phyloP scores from a whole-genome alignment of 805 yeast species.

The Candida orba region DNA sequence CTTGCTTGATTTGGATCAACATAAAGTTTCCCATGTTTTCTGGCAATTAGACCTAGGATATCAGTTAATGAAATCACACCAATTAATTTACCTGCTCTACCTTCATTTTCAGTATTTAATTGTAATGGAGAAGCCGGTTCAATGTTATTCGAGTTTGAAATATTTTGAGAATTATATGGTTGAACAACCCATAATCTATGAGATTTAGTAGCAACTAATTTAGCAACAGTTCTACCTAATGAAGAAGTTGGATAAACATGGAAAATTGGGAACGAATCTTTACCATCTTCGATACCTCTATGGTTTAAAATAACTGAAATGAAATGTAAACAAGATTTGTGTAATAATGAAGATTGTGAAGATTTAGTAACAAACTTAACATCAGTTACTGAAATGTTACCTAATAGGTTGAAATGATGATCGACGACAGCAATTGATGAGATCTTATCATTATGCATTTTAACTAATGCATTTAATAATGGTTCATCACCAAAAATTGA shows the following conservation, averaged over 20 bases:
- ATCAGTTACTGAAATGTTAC: constrained; percentile 92
- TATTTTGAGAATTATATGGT: constrained; percentile 31
- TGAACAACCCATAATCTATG: constrained; percentile 86
- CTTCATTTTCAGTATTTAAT: constrained; percentile 32
- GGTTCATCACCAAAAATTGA: constrained; percentile 83
- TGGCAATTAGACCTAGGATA: constrained; percentile 73
- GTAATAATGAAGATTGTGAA: constrained; percentile 76
- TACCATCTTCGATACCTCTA: constrained; percentile 89
- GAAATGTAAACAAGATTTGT: constrained; percentile 80
- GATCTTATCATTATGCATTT: constrained; percentile 78
- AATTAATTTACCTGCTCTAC: constrained; percentile 71
- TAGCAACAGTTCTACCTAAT: constrained; percentile 84
- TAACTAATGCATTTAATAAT: constrained; percentile 76
- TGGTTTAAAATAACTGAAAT: constrained; percentile 77
- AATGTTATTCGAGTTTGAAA: constrained; percentile 15
- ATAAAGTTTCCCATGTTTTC: constrained; percentile 51
- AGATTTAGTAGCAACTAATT: constrained; percentile 88
- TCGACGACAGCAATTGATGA: constrained; percentile 93
- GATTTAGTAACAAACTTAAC: constrained; percentile 83
- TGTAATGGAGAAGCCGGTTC: constrained; percentile 14
- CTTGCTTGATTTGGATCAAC: constrained; percentile 86
- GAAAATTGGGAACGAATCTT: constrained; percentile 94
- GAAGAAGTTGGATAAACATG: constrained; percentile 79
- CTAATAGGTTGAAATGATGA: constrained; percentile 63
- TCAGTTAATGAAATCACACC: constrained; percentile 94